phyloP scores from a whole-genome alignment of 768 basidiomycete genomes.

The Lentinus brumalis region DNA sequence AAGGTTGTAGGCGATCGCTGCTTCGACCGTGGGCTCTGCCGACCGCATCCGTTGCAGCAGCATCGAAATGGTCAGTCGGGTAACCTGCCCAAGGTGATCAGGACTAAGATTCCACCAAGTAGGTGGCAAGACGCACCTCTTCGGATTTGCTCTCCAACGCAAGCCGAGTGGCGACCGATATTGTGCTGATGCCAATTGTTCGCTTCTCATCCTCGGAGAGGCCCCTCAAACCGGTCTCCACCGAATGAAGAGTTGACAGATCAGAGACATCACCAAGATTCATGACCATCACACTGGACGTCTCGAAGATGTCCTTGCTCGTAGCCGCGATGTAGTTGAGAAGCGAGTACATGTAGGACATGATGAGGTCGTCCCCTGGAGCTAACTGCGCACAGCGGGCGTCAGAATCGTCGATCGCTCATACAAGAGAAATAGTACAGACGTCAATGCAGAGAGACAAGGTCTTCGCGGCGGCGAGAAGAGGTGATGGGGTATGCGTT shows the following conservation, averaged over 20 bases:
- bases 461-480: slow-evolving; percentile 87
- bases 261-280: slow-evolving; percentile 38
- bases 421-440: slow-evolving; percentile 8
- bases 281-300: slow-evolving; percentile 42
- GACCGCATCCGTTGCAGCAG: slow-evolving; percentile 82
- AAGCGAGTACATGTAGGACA: slow-evolving; percentile 96
- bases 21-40: slow-evolving; percentile 86
- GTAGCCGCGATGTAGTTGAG: slow-evolving; percentile 89
- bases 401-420: not conserved
- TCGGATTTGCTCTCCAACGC: slow-evolving; percentile 86
- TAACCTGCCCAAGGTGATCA: slow-evolving; percentile 52
- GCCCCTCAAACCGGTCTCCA: slow-evolving; percentile 64
- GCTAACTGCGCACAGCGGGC: slow-evolving; percentile 52
- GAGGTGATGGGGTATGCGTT: slow-evolving; percentile 71
- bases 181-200: slow-evolving; percentile 86
- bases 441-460: slow-evolving; percentile 89
- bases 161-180: slow-evolving; percentile 85
- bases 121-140: slow-evolving; percentile 53
- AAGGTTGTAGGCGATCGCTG: slow-evolving; percentile 88
- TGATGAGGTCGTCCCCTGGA: slow-evolving; percentile 83
- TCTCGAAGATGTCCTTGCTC: slow-evolving; percentile 72
- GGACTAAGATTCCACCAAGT: not conserved
- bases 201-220: slow-evolving; percentile 84
- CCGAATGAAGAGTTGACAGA: slow-evolving; percentile 52
- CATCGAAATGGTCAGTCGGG: slow-evolving; percentile 89